These are phyloP conservation scores for Garcia nutans DNA, from an alignment of 345 rosid genomes.

Conservation along the genomic window DNA sequence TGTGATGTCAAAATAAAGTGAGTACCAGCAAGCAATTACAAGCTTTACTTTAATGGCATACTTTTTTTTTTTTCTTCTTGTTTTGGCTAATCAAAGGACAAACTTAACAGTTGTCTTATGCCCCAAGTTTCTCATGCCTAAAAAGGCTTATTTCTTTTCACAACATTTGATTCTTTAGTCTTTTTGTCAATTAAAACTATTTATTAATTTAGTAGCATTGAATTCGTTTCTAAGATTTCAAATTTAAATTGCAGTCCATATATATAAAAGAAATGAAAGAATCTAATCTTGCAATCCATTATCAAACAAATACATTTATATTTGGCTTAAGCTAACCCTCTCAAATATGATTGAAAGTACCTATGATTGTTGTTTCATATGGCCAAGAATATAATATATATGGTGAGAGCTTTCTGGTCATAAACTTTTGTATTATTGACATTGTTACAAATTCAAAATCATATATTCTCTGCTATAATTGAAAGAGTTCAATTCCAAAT, in stretches of 20 bases:
- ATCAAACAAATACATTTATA: no score
- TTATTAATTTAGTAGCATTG: no score
- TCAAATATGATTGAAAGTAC: conserved; percentile 9
- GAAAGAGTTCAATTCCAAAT: background rate
- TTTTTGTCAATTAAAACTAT: no score
- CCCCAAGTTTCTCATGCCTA: conserved; percentile 29
- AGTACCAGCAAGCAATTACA: conserved; percentile 10
- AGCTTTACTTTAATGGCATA: conserved; percentile 13
- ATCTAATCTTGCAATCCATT: no score
- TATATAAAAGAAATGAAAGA: no score
- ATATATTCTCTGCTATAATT: background rate
- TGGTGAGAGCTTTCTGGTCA: conserved; percentile 1
- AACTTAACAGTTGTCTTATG: conserved; percentile 25
- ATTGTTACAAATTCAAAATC: background rate
- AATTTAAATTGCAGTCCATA: background rate
- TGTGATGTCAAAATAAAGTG: conserved; percentile 31
- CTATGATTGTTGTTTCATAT: background rate
- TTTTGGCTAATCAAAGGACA: conserved; percentile 44
- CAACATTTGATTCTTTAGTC: conserved; percentile 30
- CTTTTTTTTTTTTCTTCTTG: conserved; percentile 36
- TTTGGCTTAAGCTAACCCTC: conserved; percentile 3
- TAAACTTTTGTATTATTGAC: conserved; percentile 20
- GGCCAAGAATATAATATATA: background rate
- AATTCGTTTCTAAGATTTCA: no score
- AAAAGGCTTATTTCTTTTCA: conserved; percentile 31